These are phyloP conservation scores for Ustilago sp. DNA, from an alignment of 1,284 basidiomycete species.

Conservation along the genomic window DNA sequence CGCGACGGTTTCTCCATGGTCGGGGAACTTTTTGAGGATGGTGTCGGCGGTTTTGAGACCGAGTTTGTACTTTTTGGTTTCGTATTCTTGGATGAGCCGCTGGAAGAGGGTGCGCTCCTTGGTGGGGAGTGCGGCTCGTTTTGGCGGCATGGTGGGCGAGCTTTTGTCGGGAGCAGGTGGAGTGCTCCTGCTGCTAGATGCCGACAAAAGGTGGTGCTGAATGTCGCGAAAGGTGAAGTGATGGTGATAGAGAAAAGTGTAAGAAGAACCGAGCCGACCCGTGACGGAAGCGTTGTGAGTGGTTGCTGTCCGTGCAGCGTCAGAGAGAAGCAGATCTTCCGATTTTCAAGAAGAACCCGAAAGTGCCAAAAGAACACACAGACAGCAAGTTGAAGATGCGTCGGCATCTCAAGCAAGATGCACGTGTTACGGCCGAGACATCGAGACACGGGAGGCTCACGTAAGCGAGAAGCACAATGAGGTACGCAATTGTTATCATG, in stretches of 20 bases:
- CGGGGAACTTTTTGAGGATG: conserved; percentile 93
- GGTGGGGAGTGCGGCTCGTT: conserved; percentile 74
- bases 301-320: conserved; percentile 2
- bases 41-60: conserved; percentile 91
- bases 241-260: not conserved
- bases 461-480: too few species aligned
- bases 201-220: conserved; percentile 2
- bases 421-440: too few species aligned
- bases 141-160: conserved; percentile 54
- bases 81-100: conserved; percentile 82
- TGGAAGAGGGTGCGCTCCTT: conserved; percentile 90
- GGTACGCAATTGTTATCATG: too few species aligned
- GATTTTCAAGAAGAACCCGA: conserved; percentile 27
- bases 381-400: too few species aligned
- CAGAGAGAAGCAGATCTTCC: conserved; percentile 17
- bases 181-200: not conserved
- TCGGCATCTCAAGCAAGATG: too few species aligned
- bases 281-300: conserved; percentile 5
- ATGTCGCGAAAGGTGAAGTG: not conserved
- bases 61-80: conserved; percentile 88
- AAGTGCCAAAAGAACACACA: not conserved
- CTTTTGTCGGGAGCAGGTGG: not conserved
- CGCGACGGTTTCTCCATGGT: conserved; percentile 78
- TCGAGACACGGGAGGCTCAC: too few species aligned
- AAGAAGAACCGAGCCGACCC: conserved; percentile 1